Evolutionary conservation across 2,329 filamentous ascomycete genomes (phyloP).

Genomic region (Apiospora malaysiana): DNA sequence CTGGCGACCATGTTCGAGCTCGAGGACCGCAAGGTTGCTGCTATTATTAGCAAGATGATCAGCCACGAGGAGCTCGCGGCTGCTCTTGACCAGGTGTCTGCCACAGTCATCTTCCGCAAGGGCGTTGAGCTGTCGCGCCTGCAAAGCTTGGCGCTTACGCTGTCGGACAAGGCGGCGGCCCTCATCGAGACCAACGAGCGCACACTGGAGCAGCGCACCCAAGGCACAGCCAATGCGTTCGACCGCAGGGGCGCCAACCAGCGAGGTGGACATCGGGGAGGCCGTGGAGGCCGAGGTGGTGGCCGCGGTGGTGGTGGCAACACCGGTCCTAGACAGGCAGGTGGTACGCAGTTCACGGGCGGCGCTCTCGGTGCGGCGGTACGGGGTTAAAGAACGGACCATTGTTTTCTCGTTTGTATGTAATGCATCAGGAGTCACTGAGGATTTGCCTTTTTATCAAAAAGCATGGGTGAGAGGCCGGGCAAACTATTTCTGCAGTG

Average conservation of each 20-base stretch:
- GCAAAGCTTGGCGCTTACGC: constrained; percentile 90
- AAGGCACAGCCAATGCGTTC: constrained; percentile 94
- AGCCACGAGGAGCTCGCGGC: constrained; percentile 97
- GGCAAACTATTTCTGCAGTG: constrained; percentile 16
- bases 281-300: constrained; percentile 44
- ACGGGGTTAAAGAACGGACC: constrained; percentile 53
- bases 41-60: constrained; percentile 98
- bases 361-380: constrained; percentile 76
- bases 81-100: constrained; percentile 96
- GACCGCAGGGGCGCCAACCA: constrained; percentile 84
- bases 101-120: constrained; percentile 98
- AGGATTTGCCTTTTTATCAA: constrained; percentile 24
- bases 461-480: constrained; percentile 23
- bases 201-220: constrained; percentile 94
- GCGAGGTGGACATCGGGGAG: constrained; percentile 64
- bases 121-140: constrained; percentile 96
- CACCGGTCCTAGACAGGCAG: constrained; percentile 70
- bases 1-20: constrained; percentile 96
- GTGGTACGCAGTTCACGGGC: constrained; percentile 81
- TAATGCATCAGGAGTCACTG: constrained; percentile 29
- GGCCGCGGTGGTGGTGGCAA: constrained; percentile 45
- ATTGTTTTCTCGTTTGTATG: constrained; percentile 36
- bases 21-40: constrained; percentile 86
- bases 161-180: constrained; percentile 94
- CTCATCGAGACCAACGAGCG: constrained; percentile 98